phyloP scores from a whole-genome alignment of 179 eudicot genomes.

The Heliamphora ciliata region DNA sequence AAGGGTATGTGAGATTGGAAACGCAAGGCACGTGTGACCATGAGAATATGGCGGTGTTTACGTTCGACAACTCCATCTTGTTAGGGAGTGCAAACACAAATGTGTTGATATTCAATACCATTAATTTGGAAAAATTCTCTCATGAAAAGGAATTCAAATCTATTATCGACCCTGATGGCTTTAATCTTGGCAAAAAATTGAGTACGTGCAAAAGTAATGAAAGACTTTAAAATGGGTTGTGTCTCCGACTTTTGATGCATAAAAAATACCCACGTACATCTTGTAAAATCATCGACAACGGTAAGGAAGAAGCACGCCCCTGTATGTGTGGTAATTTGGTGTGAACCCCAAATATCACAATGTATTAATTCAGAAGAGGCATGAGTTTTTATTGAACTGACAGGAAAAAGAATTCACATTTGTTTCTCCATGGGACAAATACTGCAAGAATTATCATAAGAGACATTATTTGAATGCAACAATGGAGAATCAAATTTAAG shows the following conservation, averaged over 20 bases:
- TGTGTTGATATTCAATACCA: not conserved
- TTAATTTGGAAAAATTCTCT: not conserved
- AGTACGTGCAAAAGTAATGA: not conserved
- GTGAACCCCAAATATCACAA: slow-evolving; percentile 17
- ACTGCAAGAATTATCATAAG: not conserved
- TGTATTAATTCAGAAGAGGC: slow-evolving; percentile 17
- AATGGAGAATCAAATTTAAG: not conserved
- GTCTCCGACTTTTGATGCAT: slow-evolving; percentile 15
- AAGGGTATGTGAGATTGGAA: slow-evolving; percentile 6
- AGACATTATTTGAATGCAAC: not conserved
- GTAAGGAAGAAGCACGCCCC: slow-evolving; percentile 9
- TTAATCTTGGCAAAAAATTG: slow-evolving; percentile 5
- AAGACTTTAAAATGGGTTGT: not conserved
- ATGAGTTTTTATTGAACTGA: slow-evolving; percentile 11
- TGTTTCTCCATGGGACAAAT: slow-evolving; percentile 16
- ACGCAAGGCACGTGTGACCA: not conserved
- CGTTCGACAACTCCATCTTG: not conserved
- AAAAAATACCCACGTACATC: slow-evolving; percentile 12
- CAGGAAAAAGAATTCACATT: slow-evolving; percentile 6
- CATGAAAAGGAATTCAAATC: not conserved
- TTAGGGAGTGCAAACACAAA: not conserved
- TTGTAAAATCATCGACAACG: slow-evolving; percentile 18
- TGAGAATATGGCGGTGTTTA: slow-evolving; percentile 15
- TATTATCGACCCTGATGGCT: slow-evolving; percentile 8
- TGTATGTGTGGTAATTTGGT: slow-evolving; percentile 10